Base-by-base conservation (phyloP, 1,284 basidiomycete species). In the Leccinum idahoense region DNA sequence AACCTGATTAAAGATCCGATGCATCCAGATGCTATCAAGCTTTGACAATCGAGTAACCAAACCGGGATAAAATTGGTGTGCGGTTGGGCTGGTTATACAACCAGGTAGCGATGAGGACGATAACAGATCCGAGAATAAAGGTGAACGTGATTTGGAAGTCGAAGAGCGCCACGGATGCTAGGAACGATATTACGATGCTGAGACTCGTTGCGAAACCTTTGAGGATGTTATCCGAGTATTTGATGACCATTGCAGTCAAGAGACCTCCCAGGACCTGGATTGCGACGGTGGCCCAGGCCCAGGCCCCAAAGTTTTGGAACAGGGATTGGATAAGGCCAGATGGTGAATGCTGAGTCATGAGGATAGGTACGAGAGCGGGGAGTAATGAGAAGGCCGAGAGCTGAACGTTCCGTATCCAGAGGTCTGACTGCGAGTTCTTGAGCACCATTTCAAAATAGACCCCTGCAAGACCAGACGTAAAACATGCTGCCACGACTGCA, bases 391-490 rank as follows among this genome's bases (percentile, higher is more conserved):
- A 98, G 63, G 94, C 82, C 26, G 94, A 97, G 12, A 99, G 85
- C 74, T 98, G 96, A 59, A 97, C 92, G 77, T 98, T 99, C 69
- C 96, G 90, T 62, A 96, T 89, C 96, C 96, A 98, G 7, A 98
- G 84, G 76, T 97, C 94, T 18, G 87, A 86, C 68, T 87, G 86
- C 10, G 92, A 93, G 68, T 87, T 89, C 79, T 98, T 98, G 72
- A 98, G 82, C 18, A 98, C 93, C 89, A 96, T 95, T 79, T 98
- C 96, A 71, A 98, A 98, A 80, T 98, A 98, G 32, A 98, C 96
- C 12, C 96, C 96, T 0, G 96, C 96, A n/a, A 98, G 86, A 41
- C 96, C 96, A 0, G 94, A 97, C 0, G 95, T 98, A 77, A 98
- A 87, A 79, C 96, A 98, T 0, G 96, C 95, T 3, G 91, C 87